phyloP scores from a whole-genome alignment of 2,329 filamentous ascomycete genomes.

The Alternaria brassicae region DNA sequence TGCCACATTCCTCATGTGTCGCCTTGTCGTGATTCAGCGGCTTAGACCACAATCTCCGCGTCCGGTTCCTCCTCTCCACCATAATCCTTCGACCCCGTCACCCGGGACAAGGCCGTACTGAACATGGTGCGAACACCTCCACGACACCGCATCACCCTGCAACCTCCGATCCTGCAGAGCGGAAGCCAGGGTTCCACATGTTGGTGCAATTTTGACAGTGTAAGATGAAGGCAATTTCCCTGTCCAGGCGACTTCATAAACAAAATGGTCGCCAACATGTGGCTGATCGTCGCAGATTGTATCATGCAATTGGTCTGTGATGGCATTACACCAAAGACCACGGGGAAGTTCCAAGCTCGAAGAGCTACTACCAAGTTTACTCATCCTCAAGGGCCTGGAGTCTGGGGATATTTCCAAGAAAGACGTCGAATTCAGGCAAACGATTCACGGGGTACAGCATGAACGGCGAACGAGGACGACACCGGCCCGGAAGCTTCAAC shows the following conservation, averaged over 20 bases:
- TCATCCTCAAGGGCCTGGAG: slow-evolving; percentile 8
- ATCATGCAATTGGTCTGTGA: slow-evolving; percentile 33
- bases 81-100: slow-evolving; percentile 14
- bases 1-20: slow-evolving; percentile 12
- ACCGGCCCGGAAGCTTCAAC: slow-evolving; percentile 6
- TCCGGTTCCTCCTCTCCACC: slow-evolving; percentile 17
- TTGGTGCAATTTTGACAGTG: slow-evolving; percentile 35
- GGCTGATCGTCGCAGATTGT: slow-evolving; percentile 27
- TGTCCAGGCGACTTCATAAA: slow-evolving; percentile 24
- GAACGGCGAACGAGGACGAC: slow-evolving; percentile 3
- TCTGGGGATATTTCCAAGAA: neutral
- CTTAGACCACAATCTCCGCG: slow-evolving; percentile 16
- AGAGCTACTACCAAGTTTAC: slow-evolving; percentile 9
- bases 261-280: slow-evolving; percentile 17
- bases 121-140: slow-evolving; percentile 35
- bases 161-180: slow-evolving; percentile 30
- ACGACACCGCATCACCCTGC: slow-evolving; percentile 31
- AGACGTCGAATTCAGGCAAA: neutral
- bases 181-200: slow-evolving; percentile 36
- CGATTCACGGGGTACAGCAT: neutral
- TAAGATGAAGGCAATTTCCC: slow-evolving; percentile 28
- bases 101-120: slow-evolving; percentile 22
- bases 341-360: slow-evolving; percentile 37
- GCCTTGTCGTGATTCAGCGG: slow-evolving; percentile 6
- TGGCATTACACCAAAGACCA: slow-evolving; percentile 38